Percentiles rank a stretch among this genome's conserved stretches.
phyloP scores from a whole-genome alignment of 768 basidiomycete genomes.

The Suillus weaverae region DNA sequence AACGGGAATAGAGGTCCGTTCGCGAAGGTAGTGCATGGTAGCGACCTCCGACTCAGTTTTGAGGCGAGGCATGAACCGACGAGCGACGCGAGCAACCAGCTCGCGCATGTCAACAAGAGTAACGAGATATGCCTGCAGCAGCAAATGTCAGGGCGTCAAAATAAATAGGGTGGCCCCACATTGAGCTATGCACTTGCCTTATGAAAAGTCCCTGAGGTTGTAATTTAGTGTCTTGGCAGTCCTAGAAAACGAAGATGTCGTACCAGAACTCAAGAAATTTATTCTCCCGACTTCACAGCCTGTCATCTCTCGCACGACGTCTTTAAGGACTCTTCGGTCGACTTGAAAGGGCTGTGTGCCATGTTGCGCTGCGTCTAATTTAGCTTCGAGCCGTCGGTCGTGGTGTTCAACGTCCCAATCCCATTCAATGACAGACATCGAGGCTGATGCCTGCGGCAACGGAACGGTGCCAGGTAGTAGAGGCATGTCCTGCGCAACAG shows the following conservation, averaged over 20 bases:
- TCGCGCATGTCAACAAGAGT: constrained; percentile 61
- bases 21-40: constrained; percentile 77
- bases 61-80: constrained; percentile 81
- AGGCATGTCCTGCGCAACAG: constrained; percentile 2
- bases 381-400: constrained; percentile 65
- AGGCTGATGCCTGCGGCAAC: constrained; percentile 12
- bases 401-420: constrained; percentile 70
- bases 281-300: constrained; percentile 67
- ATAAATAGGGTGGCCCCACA: constrained; percentile 4
- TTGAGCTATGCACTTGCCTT: constrained; percentile 48
- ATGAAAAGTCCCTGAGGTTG: constrained; percentile 74
- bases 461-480: constrained; percentile 25
- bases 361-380: constrained; percentile 62
- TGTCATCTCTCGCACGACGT: constrained; percentile 74
- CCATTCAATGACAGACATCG: constrained; percentile 49
- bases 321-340: constrained; percentile 71
- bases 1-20: constrained; percentile 69
- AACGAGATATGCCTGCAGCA: constrained; percentile 69
- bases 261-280: constrained; percentile 72
- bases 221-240: constrained; percentile 11
- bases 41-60: constrained; percentile 89
- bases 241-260: constrained; percentile 30
- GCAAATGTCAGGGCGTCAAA: constrained; percentile 7
- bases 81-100: constrained; percentile 77
- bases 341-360: constrained; percentile 69